phyloP scores from a whole-genome alignment of 768 basidiomycete genomes.

The Mycena rosella region DNA sequence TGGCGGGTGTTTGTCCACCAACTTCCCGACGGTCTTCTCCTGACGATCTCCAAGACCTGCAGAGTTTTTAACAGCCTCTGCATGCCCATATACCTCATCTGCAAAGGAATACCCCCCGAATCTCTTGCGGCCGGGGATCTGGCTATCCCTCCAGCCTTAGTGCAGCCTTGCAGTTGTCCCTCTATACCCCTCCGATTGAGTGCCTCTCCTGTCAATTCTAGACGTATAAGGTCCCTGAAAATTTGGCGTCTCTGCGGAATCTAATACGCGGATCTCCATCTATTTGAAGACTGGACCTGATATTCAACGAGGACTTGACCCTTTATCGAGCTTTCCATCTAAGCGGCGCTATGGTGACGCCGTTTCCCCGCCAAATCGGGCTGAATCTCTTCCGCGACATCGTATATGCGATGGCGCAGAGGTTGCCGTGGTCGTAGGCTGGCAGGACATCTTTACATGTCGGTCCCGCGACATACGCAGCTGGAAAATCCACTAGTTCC shows the following conservation, averaged over 20 bases:
- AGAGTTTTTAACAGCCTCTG: no score
- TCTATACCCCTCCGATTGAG: background rate
- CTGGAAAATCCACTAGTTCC: background rate
- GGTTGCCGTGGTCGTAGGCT: background rate
- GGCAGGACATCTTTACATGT: background rate
- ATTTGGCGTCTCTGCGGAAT: background rate
- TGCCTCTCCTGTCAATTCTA: background rate
- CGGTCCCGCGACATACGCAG: background rate
- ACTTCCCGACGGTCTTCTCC: no score
- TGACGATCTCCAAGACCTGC: no score
- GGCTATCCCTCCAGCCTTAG: background rate
- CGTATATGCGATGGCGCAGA: background rate
- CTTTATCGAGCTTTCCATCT: no score
- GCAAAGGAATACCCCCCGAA: no score
- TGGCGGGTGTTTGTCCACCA: no score
- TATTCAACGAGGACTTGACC: background rate
- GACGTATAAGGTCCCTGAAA: background rate
- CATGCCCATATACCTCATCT: no score
- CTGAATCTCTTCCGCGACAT: background rate
- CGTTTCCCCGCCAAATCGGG: background rate
- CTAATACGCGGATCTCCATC: background rate
- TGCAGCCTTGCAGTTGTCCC: background rate
- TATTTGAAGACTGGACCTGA: background rate
- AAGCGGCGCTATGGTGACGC: background rate
- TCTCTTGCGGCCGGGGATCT: background rate